phyloP scores from a whole-genome alignment of 148 eudicot species.

The Polygonum maritimum region DNA sequence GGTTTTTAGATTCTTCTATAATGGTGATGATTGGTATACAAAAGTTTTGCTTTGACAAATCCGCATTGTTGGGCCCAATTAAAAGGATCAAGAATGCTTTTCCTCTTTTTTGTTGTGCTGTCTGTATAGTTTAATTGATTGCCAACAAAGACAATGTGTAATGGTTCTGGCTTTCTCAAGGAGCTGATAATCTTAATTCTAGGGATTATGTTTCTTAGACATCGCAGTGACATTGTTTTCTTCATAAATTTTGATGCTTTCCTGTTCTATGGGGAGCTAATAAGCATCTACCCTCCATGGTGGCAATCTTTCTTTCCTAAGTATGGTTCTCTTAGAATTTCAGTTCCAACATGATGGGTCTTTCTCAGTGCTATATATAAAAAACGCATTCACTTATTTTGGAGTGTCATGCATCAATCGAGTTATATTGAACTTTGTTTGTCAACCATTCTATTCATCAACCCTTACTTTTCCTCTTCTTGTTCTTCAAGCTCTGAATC shows the following conservation, averaged over 20 bases:
- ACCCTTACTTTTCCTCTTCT: not conserved
- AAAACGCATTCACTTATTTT: not conserved
- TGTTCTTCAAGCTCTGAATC: constrained; percentile 42
- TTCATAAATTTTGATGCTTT: not conserved
- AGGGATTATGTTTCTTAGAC: not conserved
- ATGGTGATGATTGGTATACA: not conserved
- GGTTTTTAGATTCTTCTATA: not conserved
- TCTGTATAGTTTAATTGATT: not conserved
- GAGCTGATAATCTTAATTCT: not conserved
- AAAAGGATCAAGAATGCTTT: not conserved
- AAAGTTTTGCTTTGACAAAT: not conserved
- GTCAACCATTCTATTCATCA: not conserved
- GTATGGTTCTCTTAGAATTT: not conserved
- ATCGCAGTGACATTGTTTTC: not conserved
- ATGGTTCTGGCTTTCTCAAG: not conserved
- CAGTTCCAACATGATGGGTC: not conserved
- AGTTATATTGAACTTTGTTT: not conserved
- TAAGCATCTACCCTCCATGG: not conserved
- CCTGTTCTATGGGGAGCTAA: not conserved
- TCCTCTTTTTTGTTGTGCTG: not conserved
- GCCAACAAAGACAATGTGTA: not conserved
- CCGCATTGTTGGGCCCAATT: not conserved
- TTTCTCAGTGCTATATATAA: not conserved
- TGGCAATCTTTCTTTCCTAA: not conserved
- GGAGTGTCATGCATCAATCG: not conserved